Base-by-base conservation (phyloP, 2,329 filamentous ascomycete species). In the Alternaria solani region DNA sequence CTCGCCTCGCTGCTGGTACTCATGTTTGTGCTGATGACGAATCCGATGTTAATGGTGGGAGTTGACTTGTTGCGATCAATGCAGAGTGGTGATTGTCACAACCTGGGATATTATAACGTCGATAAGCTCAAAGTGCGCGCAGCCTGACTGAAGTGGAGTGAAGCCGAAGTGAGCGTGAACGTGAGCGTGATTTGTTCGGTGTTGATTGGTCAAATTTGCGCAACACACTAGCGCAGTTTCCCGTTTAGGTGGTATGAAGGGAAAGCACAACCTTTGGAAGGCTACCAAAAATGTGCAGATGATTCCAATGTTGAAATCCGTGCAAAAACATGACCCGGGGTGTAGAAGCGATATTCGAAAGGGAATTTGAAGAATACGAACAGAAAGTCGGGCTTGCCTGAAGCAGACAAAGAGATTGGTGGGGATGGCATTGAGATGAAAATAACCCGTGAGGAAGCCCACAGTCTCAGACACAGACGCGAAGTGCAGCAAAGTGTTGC, bases 141-240 rank as follows among this genome's bases (percentile, higher is more conserved):
- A 51, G 30, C 32, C 26, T n/a, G 51, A n/a, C 9, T 25, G 32
- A 23, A 16, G 23, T n/a, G 25, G n/a, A 30, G 18, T 42, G 43
- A 12, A 44, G 43, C 26, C 18, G 12, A 48, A 28, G 26, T 58
- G 49, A 38, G 28, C 36, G 46, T 49, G 46, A 36, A 54, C 28
- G 26, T 58, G 49, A 38, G 28, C 36, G 46, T 49, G 46, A 36
- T 49, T 49, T 49, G 46, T 26, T 43, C 3, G 14, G 26, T 39
- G 34, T 11, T 49, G 52, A 51, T 55, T 59, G 57, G 51, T 12
- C 12, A 25, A 25, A 41, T 11, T 28, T 42, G 44, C 48, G 20
- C 36, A 38, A 20, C 42, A 30, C 14, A 39, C 43, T 41, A 51
- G 42, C 47, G 55, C 30, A 43, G 14, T 51, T 56, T 57, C 57